Base-by-base conservation (phyloP, 768 basidiomycete species). In the Trametes elegans region DNA sequence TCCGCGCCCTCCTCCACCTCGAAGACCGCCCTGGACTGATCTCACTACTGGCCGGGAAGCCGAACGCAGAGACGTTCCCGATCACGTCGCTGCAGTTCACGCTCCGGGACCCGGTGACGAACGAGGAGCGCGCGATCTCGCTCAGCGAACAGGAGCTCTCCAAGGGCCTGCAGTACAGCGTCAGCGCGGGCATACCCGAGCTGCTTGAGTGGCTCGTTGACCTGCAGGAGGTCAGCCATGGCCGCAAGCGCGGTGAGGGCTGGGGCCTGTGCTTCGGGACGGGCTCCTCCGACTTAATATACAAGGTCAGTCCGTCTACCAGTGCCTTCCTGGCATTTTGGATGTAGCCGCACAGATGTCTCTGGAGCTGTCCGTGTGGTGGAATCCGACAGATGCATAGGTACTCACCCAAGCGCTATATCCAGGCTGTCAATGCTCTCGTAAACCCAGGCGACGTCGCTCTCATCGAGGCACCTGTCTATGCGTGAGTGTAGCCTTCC, bases 221-320 rank as follows among this genome's bases (percentile, higher is more conserved):
- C 5, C 71, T 98, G 49, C 93, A 97, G 68, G 83, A 81, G 60
- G 65, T 68, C 9, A 75, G 76, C 35, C 95, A 98, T 63, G 81
- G 80, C 4, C 76, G 91, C 40, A 74, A 75, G 44, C 67, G 63
- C 38, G 78, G 75, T 2, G 69, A 71, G 61, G 85, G 83, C 7
- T 98, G 94, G 93, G 74, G 75, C 38, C 68, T 94, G 9, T 84
- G 82, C 36, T 73, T 97, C 9, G 93, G 94, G 1, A 77, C 79
- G 35, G 95, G 95, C 10, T 90, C 90, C 39, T 95, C 97, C 71
- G 93, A 97, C 74, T 67, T 93, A 60, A 81, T 98, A 45, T 87
- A 79, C 73, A 97, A 95, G 81, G 93, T 89, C 1, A 49, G 4
- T 74, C 61, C 11, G 21, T 11, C 19, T 21, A 6, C 27, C 3